Base-by-base conservation (phyloP, 768 basidiomycete genomes). In the Coprinopsis sp. region DNA sequence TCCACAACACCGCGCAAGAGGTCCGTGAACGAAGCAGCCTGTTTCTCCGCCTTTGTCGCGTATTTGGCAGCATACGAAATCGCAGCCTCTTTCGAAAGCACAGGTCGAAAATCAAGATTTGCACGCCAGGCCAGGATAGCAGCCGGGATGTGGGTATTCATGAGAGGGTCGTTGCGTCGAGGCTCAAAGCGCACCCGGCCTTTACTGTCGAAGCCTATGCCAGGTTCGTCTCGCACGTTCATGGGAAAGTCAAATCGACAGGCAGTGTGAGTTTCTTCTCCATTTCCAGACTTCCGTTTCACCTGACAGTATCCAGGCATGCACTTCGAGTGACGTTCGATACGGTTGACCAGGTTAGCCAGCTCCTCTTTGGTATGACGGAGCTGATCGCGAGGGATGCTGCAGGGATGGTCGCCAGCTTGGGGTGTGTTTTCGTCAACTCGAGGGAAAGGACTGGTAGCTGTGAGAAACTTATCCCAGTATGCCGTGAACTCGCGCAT, bases 271-370 rank as follows among this genome's bases (percentile, higher is more conserved):
- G 53, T 29, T 46, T 54, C 51, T 13, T 45, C 36, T 18, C 21
- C 42, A 12, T 51, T 51, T 6, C 57, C 37, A 3, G 30, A 51
- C 33, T 63, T 63, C 5, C 52, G 31, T 25, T 51, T 54, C 1
- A 49, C 27, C 29, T 56, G 44, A 44, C 59, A 64, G 38, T 61
- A 64, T 6, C 61, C 54, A 6, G 58, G 43, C 31, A 41, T 51
- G 38, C 62, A 62, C 21, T 50, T 53, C 10, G 55, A 60, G 49
- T 61, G 59, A 6, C 55, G 51, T 42, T 60, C 43, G 6, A 62
- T 33, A 13, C 53, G 41, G 33, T 62, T 55, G 10, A 60, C 33
- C 31, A 60, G 42, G 29, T 60, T 47, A 13, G 59, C 52, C 3
- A 62, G 46, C 40, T 60, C 61, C 28, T 54, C 50, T 44, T 60